phyloP scores from a whole-genome alignment of 2,329 filamentous ascomycete genomes.

The Stemphylium beticola region DNA sequence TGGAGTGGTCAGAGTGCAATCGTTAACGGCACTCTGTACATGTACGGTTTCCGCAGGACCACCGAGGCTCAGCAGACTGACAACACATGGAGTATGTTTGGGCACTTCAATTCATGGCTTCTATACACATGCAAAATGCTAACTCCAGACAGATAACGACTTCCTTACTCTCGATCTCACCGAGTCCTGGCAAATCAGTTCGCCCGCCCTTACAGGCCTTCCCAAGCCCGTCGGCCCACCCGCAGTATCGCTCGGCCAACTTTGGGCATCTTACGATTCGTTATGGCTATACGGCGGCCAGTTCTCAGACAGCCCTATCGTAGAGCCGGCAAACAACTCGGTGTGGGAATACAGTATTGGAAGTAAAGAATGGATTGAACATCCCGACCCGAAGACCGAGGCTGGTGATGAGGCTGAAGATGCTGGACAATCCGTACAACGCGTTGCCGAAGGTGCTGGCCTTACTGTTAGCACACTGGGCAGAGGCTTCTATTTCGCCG shows the following conservation, averaged over 20 bases:
- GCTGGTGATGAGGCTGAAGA: conserved; percentile 67
- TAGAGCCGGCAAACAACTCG: conserved; percentile 64
- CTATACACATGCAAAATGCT: neutral
- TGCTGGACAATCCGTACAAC: conserved; percentile 64
- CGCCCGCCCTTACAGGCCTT: conserved; percentile 67
- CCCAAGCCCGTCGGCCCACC: conserved; percentile 72
- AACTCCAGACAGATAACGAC: conserved; percentile 58
- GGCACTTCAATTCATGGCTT: neutral
- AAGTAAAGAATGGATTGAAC: conserved; percentile 67
- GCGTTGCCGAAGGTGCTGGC: conserved; percentile 76
- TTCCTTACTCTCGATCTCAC: conserved; percentile 75
- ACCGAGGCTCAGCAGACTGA: conserved; percentile 62
- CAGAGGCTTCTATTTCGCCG: conserved; percentile 79
- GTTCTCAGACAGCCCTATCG: conserved; percentile 68
- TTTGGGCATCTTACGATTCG: conserved; percentile 75
- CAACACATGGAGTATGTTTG: conserved; percentile 71
- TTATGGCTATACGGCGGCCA: conserved; percentile 78
- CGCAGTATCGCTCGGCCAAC: conserved; percentile 72
- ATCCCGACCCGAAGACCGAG: conserved; percentile 66
- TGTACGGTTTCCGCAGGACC: conserved; percentile 74
- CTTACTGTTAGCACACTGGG: conserved; percentile 72
- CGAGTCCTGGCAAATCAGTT: conserved; percentile 71
- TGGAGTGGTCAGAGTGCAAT: conserved; percentile 60
- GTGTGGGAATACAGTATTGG: conserved; percentile 74
- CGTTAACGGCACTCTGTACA: conserved; percentile 76